Base-by-base conservation (phyloP, 306 rosid genomes). In the Macrotyloma uniflorum region DNA sequence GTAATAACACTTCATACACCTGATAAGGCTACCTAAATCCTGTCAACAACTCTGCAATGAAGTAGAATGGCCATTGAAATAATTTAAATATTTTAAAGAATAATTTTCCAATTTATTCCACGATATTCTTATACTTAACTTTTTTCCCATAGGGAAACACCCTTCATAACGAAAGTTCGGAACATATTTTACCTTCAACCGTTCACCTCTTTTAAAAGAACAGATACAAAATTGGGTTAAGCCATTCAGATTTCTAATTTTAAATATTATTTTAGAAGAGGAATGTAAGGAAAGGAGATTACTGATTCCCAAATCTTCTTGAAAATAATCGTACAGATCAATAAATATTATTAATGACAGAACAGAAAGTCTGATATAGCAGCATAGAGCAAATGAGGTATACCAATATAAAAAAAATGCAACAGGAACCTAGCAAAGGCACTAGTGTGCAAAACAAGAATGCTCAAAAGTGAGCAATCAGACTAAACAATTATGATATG, bases 291-390 rank as follows among this genome's bases (percentile, higher is more conserved):
- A 63, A 20, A 49, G 79, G 62, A 63, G 18, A 74, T 38, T 24
- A 57, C 42, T 40, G n/a, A 73, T 59, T 24, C 32, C 54, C 70
- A 43, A 70, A 61, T 38, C 45, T 26, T 69, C 11, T 51, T 36
- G 54, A 36, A 75, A 69, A n/a, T 61, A 50, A 14, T 50, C 42
- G 57, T 75, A 67, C 58, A 75, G 35, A 70, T 46, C 20, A 33
- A 24, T 4, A 49, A n/a, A 38, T 66, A 72, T 67, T 49, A 36
- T 30, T 24, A 55, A 38, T 20, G 68, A 78, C 47, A 54, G 28
- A 43, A 20, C 30, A 40, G 18, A 55, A 10, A 51, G 64, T 53
- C 70, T 18, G 10, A 54, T n/a, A 33, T 18, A 65, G 70, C 22
- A 47, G 73, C 72, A 58, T 35, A 57, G 26, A 32, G 43, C 5